Base-by-base conservation (phyloP, 2,329 filamentous ascomycete genomes). In the Teratosphaeria destructans region DNA sequence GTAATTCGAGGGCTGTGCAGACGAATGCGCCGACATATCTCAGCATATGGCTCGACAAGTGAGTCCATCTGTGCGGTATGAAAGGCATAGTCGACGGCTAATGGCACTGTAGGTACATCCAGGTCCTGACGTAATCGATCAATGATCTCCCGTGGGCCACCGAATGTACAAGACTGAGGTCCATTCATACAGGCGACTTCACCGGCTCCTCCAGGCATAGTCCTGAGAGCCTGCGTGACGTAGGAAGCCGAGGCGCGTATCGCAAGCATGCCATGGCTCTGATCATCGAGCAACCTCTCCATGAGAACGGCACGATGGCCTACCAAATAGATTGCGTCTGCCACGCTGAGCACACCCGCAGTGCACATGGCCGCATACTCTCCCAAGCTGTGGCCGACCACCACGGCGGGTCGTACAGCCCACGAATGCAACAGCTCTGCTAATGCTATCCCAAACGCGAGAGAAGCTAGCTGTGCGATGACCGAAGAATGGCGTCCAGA, bases 401-500 rank as follows among this genome's bases (percentile, higher is more conserved):
- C 68, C 1, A 63, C 57, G 10, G 57, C 56, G 3, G 72, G 70
- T 35, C 57, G 55, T 7, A 73, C 56, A 14, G 70, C 69, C 3
- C 75, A 63, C 1, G 69, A 68, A 0, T 37, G 55, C 65, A 63
- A 66, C 35, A 66, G 61, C n/a, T 61, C 57, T 6, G 62, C 49
- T 12, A 78, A 63, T 16, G 75, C 76, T 55, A 81, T 77, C 62
- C 81, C 68, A 0, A 76, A 57, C 56, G 68, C 74, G 2, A 73
- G 67, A 3, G 69, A 62, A 2, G 74, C 76, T 1, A 80, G 67
- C 54, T 80, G 78, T 12, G 65, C 62, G n/a, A 65, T 58, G 3
- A 66, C 60, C 34, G 34, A 37, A 37, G 34, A 37, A 29, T 67
- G 62, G 39, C 59, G 49, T 37, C 62, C 52, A 7, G 54, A 29